Conservation (phyloP, 2,329 filamentous ascomycete genomes). For the Elsinoe perseae region DNA sequence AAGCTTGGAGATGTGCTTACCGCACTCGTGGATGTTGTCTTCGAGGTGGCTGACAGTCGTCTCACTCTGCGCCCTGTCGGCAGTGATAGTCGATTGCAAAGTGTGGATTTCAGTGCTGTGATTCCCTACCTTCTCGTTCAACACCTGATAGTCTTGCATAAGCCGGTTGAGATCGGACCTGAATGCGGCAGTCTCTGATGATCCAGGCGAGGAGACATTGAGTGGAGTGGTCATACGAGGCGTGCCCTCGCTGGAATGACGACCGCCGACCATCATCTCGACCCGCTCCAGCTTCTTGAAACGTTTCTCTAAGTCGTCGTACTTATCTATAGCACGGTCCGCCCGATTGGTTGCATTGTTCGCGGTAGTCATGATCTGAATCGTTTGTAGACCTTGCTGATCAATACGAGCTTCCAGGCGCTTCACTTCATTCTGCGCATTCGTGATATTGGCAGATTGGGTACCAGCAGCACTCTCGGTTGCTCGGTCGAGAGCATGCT, state of each 20-base stretch:
- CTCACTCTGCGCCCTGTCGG: background rate
- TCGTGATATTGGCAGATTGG: background rate
- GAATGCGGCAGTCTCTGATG: background rate
- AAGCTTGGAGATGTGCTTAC: background rate
- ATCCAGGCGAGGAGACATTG: background rate
- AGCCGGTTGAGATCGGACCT: background rate
- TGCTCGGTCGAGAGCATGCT: background rate
- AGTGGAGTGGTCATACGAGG: background rate
- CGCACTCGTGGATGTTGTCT: background rate
- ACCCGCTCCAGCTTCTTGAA: background rate
- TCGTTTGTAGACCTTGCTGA: background rate
- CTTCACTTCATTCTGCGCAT: background rate
- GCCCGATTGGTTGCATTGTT: background rate
- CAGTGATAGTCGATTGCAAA: background rate
- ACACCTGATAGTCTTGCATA: background rate
- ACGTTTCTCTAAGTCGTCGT: slow-evolving; percentile 5
- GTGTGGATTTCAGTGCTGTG: background rate
- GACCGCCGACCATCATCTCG: background rate
- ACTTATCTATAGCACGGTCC: slow-evolving; percentile 1
- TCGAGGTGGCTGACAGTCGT: no score
- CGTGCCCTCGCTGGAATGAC: background rate
- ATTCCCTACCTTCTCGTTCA: background rate
- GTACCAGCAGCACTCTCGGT: background rate
- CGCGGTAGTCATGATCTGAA: background rate
- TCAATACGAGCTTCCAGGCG: background rate